phyloP scores from a whole-genome alignment of 2,329 filamentous ascomycete genomes.

The Albophoma yamanashiensis region DNA sequence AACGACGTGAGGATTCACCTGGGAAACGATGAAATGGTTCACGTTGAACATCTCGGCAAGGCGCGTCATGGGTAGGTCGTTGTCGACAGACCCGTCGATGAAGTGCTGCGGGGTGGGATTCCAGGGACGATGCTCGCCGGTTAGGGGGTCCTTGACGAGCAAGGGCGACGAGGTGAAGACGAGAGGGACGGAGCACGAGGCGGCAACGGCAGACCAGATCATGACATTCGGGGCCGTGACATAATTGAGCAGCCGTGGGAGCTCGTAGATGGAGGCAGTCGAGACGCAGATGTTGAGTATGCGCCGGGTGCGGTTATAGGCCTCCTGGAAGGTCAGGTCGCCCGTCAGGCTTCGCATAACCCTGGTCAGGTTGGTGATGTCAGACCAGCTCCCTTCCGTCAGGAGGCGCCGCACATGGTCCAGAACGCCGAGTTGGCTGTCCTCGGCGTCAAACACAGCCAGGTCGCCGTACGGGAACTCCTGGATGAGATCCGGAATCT shows the following conservation, averaged over 20 bases:
- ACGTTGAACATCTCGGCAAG: constrained; percentile 95
- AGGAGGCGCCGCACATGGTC: constrained; percentile 62
- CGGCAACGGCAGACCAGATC: constrained; percentile 94
- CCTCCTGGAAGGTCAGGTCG: constrained; percentile 90
- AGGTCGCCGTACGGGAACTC: constrained; percentile 72
- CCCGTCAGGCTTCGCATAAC: constrained; percentile 76
- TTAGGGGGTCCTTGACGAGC: constrained; percentile 74
- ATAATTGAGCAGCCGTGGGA: constrained; percentile 82
- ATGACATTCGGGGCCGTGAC: constrained; percentile 88
- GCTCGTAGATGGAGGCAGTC: constrained; percentile 74
- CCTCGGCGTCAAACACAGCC: constrained; percentile 62
- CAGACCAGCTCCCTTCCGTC: constrained; percentile 75
- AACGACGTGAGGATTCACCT: constrained; percentile 90
- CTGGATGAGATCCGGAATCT: constrained; percentile 59
- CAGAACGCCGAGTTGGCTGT: constrained; percentile 48
- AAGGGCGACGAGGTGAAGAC: constrained; percentile 73
- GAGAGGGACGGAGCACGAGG: constrained; percentile 84
- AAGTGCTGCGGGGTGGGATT: constrained; percentile 76
- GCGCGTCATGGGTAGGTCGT: constrained; percentile 83
- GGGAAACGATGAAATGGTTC: constrained; percentile 95
- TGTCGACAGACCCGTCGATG: constrained; percentile 93
- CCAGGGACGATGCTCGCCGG: constrained; percentile 70
- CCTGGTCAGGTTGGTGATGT: constrained; percentile 68
- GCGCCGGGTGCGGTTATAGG: constrained; percentile 85
- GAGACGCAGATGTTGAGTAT: constrained; percentile 94